Evolutionary conservation across 2,329 filamentous ascomycete species (phyloP).

Genomic region (Zasmidium cellare): DNA sequence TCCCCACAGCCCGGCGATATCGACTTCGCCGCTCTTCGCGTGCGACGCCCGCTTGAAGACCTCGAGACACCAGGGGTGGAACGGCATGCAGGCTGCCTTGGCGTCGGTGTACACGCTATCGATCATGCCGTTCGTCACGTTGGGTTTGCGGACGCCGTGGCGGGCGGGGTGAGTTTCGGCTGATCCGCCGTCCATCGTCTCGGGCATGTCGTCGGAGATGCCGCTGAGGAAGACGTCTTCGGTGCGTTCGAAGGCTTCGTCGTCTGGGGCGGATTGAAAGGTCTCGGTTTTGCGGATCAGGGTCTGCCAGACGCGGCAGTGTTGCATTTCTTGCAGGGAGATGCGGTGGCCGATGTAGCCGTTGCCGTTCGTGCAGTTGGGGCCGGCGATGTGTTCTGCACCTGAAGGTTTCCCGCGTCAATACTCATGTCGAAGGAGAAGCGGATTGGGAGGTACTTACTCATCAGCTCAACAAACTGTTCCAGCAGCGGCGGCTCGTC

Average conservation of each 20-base stretch:
- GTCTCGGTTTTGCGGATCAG: conserved; percentile 6
- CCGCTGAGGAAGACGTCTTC: conserved; percentile 8
- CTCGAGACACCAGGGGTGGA: conserved; percentile 20
- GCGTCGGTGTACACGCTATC: not conserved
- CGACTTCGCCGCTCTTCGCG: not conserved
- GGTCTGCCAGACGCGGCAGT: conserved; percentile 12
- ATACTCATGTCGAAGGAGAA: too few species aligned
- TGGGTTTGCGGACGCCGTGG: conserved; percentile 1
- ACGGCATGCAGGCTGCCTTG: conserved; percentile 9
- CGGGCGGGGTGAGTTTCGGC: conserved; percentile 4
- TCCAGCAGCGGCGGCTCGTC: too few species aligned
- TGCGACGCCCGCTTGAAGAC: conserved; percentile 10
- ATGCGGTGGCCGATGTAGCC: conserved; percentile 18
- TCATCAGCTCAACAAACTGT: too few species aligned
- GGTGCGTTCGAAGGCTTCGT: conserved; percentile 11
- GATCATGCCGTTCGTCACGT: not conserved
- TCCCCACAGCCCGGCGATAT: conserved; percentile 5
- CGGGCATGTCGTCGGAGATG: conserved; percentile 6
- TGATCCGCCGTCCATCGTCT: not conserved
- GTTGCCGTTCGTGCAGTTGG: not conserved
- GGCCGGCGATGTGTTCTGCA: conserved; percentile 19
- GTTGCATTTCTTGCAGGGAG: conserved; percentile 14
- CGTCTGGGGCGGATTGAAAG: conserved; percentile 1
- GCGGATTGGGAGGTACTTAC: not conserved
- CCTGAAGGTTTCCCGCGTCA: not conserved